These are phyloP conservation scores for Aspergillus nanangensis DNA, from an alignment of 495 filamentous ascomycete genomes.

Conservation along the genomic window DNA sequence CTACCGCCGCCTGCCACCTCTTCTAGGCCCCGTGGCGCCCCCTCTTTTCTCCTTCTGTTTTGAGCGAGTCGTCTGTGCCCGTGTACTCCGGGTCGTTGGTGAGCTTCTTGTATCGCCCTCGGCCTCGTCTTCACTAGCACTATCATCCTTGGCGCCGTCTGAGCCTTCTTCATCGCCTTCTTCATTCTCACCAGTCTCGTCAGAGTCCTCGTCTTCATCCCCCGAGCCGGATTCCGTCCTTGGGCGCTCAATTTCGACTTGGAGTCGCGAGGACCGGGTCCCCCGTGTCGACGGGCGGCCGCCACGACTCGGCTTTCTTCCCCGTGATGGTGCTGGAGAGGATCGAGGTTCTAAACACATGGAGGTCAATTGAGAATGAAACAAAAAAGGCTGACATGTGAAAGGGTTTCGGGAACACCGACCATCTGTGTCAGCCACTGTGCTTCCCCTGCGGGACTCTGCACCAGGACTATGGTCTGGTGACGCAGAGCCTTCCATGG, in stretches of 20 bases:
- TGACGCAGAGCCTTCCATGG: slow-evolving; percentile 54
- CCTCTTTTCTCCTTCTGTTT: slow-evolving; percentile 35
- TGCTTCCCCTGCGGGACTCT: slow-evolving; percentile 40
- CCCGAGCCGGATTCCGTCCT: slow-evolving; percentile 20
- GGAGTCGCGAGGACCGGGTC: slow-evolving; percentile 39
- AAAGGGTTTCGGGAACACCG: slow-evolving; percentile 9
- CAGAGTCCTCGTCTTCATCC: slow-evolving; percentile 40
- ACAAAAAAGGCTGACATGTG: slow-evolving; percentile 11
- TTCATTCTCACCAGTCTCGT: slow-evolving; percentile 36
- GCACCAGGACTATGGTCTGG: slow-evolving; percentile 47
- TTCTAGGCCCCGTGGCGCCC: slow-evolving; percentile 25
- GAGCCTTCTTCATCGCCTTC: slow-evolving; percentile 34
- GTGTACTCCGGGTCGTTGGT: slow-evolving; percentile 31
- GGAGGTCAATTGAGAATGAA: background rate
- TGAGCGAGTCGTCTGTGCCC: slow-evolving; percentile 33
- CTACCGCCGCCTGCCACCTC: slow-evolving; percentile 35
- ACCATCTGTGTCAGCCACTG: slow-evolving; percentile 53
- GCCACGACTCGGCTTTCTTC: slow-evolving; percentile 34
- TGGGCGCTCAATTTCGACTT: slow-evolving; percentile 34
- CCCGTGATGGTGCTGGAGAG: slow-evolving; percentile 44
- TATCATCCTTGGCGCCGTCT: slow-evolving; percentile 22
- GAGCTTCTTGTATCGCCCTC: slow-evolving; percentile 36
- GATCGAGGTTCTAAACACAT: slow-evolving; percentile 42
- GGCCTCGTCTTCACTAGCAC: slow-evolving; percentile 30
- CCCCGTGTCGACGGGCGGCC: slow-evolving; percentile 33